A percentile compares a stretch with the other conserved stretches of the same genome.
Conservation (phyloP, 179 eudicot species). For the Monotropa hypopitys region DNA sequence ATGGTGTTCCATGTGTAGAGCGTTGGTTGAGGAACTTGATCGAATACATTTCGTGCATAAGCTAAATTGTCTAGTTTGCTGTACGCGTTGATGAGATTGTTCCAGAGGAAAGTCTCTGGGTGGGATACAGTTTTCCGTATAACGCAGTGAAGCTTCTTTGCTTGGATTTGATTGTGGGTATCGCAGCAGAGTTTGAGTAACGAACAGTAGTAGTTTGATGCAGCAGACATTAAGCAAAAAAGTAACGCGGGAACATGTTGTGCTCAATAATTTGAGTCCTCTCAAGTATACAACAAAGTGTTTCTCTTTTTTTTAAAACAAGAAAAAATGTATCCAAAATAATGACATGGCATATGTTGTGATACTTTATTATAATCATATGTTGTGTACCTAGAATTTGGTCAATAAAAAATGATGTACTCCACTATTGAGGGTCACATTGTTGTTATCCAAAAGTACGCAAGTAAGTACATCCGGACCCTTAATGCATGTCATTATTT, state of each 20-base stretch:
- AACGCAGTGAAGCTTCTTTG: slow-evolving; percentile 51
- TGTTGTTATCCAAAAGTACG: no score
- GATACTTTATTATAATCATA: no score
- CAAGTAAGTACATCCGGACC: no score
- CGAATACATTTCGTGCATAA: slow-evolving; percentile 78
- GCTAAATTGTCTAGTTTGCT: slow-evolving; percentile 20
- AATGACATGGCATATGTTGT: no score
- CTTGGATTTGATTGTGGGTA: slow-evolving; percentile 32
- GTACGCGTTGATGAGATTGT: slow-evolving; percentile 42
- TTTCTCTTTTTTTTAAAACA: no score
- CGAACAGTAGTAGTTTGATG: slow-evolving; percentile 44
- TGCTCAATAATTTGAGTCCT: no score
- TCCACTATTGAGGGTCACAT: no score
- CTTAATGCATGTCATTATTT: no score
- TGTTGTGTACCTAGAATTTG: no score
- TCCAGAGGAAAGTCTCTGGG: slow-evolving; percentile 34
- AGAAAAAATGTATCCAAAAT: no score
- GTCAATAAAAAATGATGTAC: no score
- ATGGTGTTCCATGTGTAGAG: slow-evolving; percentile 73
- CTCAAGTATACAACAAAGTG: no score
- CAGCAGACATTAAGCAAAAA: slow-evolving; percentile 15
- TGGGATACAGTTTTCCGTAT: slow-evolving; percentile 37
- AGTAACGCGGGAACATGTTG: slow-evolving; percentile 11
- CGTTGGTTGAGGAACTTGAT: slow-evolving; percentile 54
- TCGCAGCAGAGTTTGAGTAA: slow-evolving; percentile 63